Evolutionary conservation across 2,329 filamentous ascomycete genomes (phyloP).

Genomic region (Parastagonospora nodorum): DNA sequence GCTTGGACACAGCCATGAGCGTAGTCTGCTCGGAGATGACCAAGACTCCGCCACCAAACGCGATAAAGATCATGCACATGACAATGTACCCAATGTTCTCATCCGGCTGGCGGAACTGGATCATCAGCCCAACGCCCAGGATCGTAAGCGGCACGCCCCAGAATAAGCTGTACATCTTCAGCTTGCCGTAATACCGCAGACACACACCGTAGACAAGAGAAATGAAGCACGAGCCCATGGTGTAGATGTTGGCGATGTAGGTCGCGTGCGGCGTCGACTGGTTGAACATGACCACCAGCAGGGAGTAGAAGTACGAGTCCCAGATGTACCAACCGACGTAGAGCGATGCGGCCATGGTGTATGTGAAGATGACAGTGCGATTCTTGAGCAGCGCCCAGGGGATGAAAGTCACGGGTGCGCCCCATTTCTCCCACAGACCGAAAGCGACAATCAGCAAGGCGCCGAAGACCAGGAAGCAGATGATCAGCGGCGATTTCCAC

Average conservation of each 20-base stretch:
- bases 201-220: conserved; percentile 34
- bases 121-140: conserved; percentile 45
- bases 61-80: conserved; percentile 45
- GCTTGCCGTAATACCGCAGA: conserved; percentile 36
- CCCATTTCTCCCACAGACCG: conserved; percentile 48
- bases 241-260: conserved; percentile 50
- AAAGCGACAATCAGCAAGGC: conserved; percentile 45
- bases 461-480: conserved; percentile 50
- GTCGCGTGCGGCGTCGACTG: conserved; percentile 39
- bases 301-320: conserved; percentile 50
- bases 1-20: conserved; percentile 40
- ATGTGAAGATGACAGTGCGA: conserved; percentile 60
- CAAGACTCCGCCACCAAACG: conserved; percentile 40
- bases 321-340: conserved; percentile 46
- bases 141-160: conserved; percentile 38
- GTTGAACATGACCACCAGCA: conserved; percentile 47
- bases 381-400: conserved; percentile 55
- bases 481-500: conserved; percentile 48
- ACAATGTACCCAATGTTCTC: conserved; percentile 41
- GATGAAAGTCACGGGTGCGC: conserved; percentile 49
- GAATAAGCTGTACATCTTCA: conserved; percentile 37
- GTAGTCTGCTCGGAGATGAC: conserved; percentile 43
- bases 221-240: conserved; percentile 43
- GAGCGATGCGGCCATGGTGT: conserved; percentile 51
- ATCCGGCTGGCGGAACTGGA: conserved; percentile 45